Evolutionary conservation across 208 protist genomes (phyloP).

Genomic region (Blastocrithidia nonstop): DNA sequence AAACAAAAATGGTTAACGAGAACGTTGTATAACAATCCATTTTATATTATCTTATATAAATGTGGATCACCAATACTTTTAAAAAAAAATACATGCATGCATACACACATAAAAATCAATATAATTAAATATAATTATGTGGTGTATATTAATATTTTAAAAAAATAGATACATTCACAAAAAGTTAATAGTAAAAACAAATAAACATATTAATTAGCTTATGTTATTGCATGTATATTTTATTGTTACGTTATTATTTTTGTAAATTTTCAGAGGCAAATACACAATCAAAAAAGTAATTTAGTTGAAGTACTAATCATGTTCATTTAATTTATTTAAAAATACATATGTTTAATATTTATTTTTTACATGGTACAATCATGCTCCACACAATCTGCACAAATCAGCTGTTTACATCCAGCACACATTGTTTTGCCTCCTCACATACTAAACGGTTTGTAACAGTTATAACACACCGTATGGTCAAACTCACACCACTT

Average conservation of each 20-base stretch:
- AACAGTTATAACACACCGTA: constrained; percentile 26
- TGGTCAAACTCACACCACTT: constrained; percentile 20
- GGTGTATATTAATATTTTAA: too few species aligned
- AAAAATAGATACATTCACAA: too few species aligned
- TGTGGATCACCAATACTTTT: too few species aligned
- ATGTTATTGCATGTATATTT: too few species aligned
- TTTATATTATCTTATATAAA: too few species aligned
- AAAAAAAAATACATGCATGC: too few species aligned
- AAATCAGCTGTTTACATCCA: constrained; percentile 18
- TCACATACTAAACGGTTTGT: constrained; percentile 17
- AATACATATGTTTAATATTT: not conserved
- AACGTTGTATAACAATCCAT: too few species aligned
- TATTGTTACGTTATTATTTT: not conserved
- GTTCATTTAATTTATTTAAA: not conserved
- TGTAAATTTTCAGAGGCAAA: not conserved
- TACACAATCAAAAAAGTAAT: not conserved
- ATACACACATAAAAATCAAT: too few species aligned
- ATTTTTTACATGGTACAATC: not conserved
- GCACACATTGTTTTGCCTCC: constrained; percentile 10
- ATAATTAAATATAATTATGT: too few species aligned
- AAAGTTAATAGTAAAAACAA: too few species aligned
- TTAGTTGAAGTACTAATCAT: not conserved
- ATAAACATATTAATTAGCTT: too few species aligned
- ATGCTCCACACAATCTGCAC: constrained; percentile 8
- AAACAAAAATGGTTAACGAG: too few species aligned